Base-by-base conservation (phyloP, 2,329 filamentous ascomycete genomes). In the Huntiella decipiens region DNA sequence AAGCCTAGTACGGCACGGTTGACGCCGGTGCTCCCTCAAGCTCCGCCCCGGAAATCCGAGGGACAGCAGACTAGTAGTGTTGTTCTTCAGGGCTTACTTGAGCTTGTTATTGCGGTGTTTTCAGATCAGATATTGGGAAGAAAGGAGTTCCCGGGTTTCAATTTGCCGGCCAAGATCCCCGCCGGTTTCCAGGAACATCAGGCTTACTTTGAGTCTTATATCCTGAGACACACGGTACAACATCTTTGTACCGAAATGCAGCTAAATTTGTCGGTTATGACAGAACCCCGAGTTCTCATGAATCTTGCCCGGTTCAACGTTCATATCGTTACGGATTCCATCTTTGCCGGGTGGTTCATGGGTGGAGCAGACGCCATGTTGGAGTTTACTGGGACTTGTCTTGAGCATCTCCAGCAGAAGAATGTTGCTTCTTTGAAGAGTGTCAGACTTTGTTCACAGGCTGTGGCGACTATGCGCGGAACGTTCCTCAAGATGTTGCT, bases 291-390 rank as follows among this genome's bases (percentile, higher is more conserved):
- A 50, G 73, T 92, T 1, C 66, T 98, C 43, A 88, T 81, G 3
- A 98, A 98, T 53, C 68, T 98, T 56, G 79, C 82, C 1, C 75
- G 86, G 10, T 81, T 95, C 51, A 76, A 79, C 31, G 66, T 74
- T 2, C 84, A 96, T 56, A 45, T 49, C 19, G 73, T 96, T 58
- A 75, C 81, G 0, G 91, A 98, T 58, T 83, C 85, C 4, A 79
- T 94, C 10, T 95, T 91, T 53, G 91, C 96, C 61, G 91, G 91
- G 12, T 95, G 87, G 84, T 96, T 96, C 56, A 74, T 95, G 51
- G 80, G 91, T 52, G 88, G 88, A 1, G 83, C 83, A 1, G 82
- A 86, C 54, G 70, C 76, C 3, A 72, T 91, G 53, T 70, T 96
- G 31, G 87, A 96, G 55, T 92, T 95, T 54, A 73, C 79, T 3